Evolutionary conservation across 23 red algal genomes (phyloP).

Genomic region (Chondrus crispus): DNA sequence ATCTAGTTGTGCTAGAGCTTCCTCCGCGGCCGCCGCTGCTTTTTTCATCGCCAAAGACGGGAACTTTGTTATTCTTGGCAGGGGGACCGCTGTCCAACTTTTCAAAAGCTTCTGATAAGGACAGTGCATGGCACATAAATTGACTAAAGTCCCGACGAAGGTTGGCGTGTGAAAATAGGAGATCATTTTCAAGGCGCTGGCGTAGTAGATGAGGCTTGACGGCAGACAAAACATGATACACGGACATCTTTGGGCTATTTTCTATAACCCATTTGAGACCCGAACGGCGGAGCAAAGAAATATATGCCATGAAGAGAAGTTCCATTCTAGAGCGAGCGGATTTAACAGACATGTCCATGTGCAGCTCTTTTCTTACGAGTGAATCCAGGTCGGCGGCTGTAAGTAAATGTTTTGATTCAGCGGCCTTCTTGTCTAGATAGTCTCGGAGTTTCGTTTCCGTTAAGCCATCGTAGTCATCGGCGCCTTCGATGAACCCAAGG

Average conservation of each 20-base stretch:
- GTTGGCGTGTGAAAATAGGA: neutral
- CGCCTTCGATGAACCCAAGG: neutral
- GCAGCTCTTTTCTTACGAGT: neutral
- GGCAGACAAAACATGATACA: slow-evolving; percentile 6
- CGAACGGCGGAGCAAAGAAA: neutral
- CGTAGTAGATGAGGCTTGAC: neutral
- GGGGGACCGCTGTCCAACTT: neutral
- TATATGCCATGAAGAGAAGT: neutral
- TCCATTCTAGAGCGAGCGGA: neutral
- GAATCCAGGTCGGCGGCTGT: neutral
- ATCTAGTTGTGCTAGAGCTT: neutral
- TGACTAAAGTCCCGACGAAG: neutral
- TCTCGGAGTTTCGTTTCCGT: neutral
- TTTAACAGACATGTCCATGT: neutral
- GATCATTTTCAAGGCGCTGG: neutral
- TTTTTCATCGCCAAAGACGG: neutral
- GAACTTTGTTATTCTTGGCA: neutral
- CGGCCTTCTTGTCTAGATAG: neutral
- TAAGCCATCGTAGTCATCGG: neutral
- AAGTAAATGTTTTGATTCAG: neutral
- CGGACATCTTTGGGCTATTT: neutral
- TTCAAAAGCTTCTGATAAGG: neutral
- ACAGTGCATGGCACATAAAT: neutral
- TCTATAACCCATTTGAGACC: neutral
- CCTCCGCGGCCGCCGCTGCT: neutral